phyloP scores from a whole-genome alignment of 2,329 filamentous ascomycete species.

The Aspergillus quadrilineatus region DNA sequence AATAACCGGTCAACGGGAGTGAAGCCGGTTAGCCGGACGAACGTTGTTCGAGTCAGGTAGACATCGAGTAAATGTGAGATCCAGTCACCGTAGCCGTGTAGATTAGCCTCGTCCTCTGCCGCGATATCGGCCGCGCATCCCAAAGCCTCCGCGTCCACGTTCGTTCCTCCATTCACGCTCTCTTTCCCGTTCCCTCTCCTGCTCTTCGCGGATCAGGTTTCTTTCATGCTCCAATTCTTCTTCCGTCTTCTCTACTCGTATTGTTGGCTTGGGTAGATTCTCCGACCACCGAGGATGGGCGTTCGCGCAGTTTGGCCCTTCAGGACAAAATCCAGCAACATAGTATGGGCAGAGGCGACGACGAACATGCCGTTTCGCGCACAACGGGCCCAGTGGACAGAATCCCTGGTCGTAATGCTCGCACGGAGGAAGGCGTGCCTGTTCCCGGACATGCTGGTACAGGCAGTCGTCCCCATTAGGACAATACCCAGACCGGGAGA shows the following conservation, averaged over 20 bases:
- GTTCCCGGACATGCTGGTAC: conserved; percentile 84
- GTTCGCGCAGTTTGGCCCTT: conserved; percentile 71
- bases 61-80: not conserved
- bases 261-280: conserved; percentile 61
- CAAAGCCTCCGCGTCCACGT: conserved; percentile 51
- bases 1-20: not conserved
- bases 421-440: conserved; percentile 74
- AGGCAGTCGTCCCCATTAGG: conserved; percentile 95
- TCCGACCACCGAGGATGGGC: conserved; percentile 77
- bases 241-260: conserved; percentile 67
- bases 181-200: conserved; percentile 55
- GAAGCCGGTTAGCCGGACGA: not conserved
- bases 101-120: conserved; percentile 48
- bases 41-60: not conserved
- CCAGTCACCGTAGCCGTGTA: not conserved
- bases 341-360: conserved; percentile 80
- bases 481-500: conserved; percentile 88
- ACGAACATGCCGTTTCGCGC: conserved; percentile 84
- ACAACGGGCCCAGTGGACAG: conserved; percentile 83
- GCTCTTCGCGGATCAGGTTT: conserved; percentile 58
- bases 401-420: conserved; percentile 94
- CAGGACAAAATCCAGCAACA: conserved; percentile 90
- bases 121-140: conserved; percentile 43
- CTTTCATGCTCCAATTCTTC: conserved; percentile 65
- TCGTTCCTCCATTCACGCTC: conserved; percentile 55